phyloP scores from a whole-genome alignment of 1,284 basidiomycete species.

The Xerocomus nothofagi region DNA sequence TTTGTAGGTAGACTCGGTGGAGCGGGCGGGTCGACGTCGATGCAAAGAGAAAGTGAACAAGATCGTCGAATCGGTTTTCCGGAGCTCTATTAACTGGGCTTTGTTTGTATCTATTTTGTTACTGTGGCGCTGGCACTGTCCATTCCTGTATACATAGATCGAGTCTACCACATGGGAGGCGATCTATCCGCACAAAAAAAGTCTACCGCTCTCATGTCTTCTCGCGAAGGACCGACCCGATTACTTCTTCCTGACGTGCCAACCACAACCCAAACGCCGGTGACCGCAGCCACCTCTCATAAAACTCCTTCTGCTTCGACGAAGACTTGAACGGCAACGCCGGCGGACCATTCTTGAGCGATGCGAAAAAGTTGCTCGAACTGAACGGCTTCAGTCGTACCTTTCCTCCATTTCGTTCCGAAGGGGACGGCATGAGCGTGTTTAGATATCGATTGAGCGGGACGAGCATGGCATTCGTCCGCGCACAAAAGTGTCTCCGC shows the following conservation, averaged over 20 bases:
- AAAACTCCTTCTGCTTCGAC: constrained; percentile 66
- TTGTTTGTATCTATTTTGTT: constrained; percentile 29
- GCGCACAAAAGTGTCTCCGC: constrained; percentile 82
- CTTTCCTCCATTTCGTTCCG: constrained; percentile 38
- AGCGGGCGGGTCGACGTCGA: constrained; percentile 5
- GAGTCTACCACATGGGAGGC: not conserved
- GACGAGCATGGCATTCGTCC: constrained; percentile 88
- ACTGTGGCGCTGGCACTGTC: constrained; percentile 21
- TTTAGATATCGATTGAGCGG: constrained; percentile 94
- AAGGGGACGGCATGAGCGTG: constrained; percentile 76
- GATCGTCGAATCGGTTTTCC: constrained; percentile 9
- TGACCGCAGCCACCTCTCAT: constrained; percentile 69
- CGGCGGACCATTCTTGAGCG: constrained; percentile 77
- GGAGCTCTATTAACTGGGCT: constrained; percentile 17
- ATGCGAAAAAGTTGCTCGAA: constrained; percentile 74
- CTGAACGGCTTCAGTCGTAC: constrained; percentile 76
- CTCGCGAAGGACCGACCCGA: constrained; percentile 50
- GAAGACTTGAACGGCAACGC: constrained; percentile 74
- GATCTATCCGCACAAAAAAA: not conserved
- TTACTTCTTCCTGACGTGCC: constrained; percentile 68
- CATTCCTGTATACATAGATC: not conserved
- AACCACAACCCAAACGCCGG: constrained; percentile 78
- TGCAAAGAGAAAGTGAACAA: constrained; percentile 13
- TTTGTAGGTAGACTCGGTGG: constrained; percentile 28
- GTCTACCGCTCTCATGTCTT: constrained; percentile 4